Conservation (phyloP, 495 filamentous ascomycete species). For the Paragyromitra xinjiangensis region DNA sequence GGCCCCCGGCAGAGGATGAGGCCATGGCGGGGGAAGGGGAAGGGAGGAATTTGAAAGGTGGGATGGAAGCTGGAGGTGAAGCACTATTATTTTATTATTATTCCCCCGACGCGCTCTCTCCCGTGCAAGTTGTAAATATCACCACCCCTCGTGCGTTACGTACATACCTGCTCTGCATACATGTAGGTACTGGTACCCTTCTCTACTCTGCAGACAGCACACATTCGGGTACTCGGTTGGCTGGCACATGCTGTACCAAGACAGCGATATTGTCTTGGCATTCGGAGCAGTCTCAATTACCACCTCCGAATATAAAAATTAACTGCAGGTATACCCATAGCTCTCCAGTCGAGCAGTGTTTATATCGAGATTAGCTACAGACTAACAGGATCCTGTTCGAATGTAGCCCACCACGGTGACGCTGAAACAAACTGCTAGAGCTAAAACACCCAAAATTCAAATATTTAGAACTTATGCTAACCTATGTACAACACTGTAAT, state of each 20-base stretch:
- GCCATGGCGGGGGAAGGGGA: neutral
- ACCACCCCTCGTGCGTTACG: neutral
- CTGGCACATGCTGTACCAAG: neutral
- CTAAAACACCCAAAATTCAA: no score
- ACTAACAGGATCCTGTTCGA: no score
- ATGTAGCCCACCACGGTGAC: no score
- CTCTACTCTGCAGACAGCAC: neutral
- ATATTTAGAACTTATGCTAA: no score
- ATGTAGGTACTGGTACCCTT: neutral
- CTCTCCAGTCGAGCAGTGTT: no score
- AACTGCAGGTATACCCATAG: no score
- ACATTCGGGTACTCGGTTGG: neutral
- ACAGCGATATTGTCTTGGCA: neutral
- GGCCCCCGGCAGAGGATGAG: slow-evolving; percentile 17
- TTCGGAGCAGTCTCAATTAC: no score
- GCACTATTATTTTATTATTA: neutral
- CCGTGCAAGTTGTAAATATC: neutral
- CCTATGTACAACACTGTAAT: no score
- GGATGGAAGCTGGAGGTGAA: neutral
- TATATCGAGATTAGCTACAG: no score
- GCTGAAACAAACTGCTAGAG: no score
- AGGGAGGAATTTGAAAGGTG: neutral
- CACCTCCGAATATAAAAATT: no score
- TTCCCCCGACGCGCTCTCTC: neutral
- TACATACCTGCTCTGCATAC: neutral